phyloP scores from a whole-genome alignment of 1,284 basidiomycete genomes.

The Pterula multifida region DNA sequence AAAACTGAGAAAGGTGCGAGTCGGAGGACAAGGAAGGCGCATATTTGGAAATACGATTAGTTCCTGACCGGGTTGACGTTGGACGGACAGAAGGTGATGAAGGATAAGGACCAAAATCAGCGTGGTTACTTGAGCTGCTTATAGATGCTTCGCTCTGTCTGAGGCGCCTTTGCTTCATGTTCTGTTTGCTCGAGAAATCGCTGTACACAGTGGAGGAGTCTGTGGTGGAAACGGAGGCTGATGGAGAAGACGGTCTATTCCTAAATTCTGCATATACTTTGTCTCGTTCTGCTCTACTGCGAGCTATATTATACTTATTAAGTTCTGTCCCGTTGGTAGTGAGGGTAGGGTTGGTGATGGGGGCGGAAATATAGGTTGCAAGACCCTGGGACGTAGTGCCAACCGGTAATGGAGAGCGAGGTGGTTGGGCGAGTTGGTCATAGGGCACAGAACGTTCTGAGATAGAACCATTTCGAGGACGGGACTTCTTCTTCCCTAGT shows the following conservation, averaged over 20 bases:
- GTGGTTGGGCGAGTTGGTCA: slow-evolving; percentile 48
- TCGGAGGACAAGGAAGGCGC: slow-evolving; percentile 34
- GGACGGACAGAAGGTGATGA: slow-evolving; percentile 35
- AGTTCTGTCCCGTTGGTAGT: slow-evolving; percentile 58
- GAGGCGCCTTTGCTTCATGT: slow-evolving; percentile 29
- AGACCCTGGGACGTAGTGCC: slow-evolving; percentile 44
- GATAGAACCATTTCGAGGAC: slow-evolving; percentile 25
- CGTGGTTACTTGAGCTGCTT: slow-evolving; percentile 15
- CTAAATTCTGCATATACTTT: slow-evolving; percentile 27
- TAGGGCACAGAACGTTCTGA: slow-evolving; percentile 58
- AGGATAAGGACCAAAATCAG: slow-evolving; percentile 14
- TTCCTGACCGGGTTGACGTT: slow-evolving; percentile 45
- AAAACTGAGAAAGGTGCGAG: slow-evolving; percentile 43
- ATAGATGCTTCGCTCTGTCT: slow-evolving; percentile 27
- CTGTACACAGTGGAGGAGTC: slow-evolving; percentile 48
- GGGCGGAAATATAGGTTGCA: slow-evolving; percentile 46
- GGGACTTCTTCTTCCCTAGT: slow-evolving; percentile 28
- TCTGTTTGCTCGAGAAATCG: slow-evolving; percentile 20
- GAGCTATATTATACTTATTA: slow-evolving; percentile 41
- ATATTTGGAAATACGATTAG: slow-evolving; percentile 47
- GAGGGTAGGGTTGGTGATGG: slow-evolving; percentile 67
- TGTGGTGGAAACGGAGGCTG: slow-evolving; percentile 35
- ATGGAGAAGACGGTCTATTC: slow-evolving; percentile 40
- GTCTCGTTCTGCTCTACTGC: slow-evolving; percentile 40
- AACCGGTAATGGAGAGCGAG: slow-evolving; percentile 47